Percentiles rank a stretch among this genome's conserved stretches.
phyloP scores from a whole-genome alignment of 2,329 filamentous ascomycete species.

The Fusarium pseudoanthophilum region DNA sequence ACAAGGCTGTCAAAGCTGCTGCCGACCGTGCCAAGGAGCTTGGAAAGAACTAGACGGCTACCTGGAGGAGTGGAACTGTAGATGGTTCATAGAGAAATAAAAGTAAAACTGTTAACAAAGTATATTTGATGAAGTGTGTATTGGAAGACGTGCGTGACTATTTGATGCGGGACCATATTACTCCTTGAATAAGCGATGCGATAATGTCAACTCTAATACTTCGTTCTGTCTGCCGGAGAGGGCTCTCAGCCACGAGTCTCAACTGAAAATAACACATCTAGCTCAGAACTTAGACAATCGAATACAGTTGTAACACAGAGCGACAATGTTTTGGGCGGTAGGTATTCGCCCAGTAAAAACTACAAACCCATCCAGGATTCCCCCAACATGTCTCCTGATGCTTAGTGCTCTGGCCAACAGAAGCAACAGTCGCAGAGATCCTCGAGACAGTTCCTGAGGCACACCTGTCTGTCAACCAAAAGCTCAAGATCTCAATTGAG shows the following conservation, averaged over 20 bases:
- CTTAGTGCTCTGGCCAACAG: neutral
- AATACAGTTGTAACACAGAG: neutral
- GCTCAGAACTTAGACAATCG: too few relatives aligned
- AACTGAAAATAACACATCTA: too few relatives aligned
- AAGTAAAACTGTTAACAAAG: neutral
- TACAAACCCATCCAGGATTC: neutral
- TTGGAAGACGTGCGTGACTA: fast-evolving
- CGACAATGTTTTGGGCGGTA: neutral
- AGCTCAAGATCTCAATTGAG: too few relatives aligned
- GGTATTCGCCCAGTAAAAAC: neutral
- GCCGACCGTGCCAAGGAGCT: slow-evolving; percentile 56
- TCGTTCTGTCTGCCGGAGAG: too few relatives aligned
- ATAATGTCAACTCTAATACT: too few relatives aligned
- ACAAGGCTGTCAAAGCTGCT: slow-evolving; percentile 60
- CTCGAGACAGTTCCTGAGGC: neutral
- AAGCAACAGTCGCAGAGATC: fast-evolving
- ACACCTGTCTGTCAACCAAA: neutral
- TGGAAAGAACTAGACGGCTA: slow-evolving; percentile 47
- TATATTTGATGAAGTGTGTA: neutral
- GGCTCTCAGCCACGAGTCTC: too few relatives aligned
- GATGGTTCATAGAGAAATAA: neutral
- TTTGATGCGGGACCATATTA: fast-evolving
- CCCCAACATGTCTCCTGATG: neutral
- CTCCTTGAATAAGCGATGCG: neutral
- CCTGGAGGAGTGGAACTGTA: fast-evolving